A percentile compares a stretch with the other conserved stretches of the same genome.
Evolutionary conservation across 352 stramenopile genomes (phyloP).

Genomic region (Pythium plurisporium): DNA sequence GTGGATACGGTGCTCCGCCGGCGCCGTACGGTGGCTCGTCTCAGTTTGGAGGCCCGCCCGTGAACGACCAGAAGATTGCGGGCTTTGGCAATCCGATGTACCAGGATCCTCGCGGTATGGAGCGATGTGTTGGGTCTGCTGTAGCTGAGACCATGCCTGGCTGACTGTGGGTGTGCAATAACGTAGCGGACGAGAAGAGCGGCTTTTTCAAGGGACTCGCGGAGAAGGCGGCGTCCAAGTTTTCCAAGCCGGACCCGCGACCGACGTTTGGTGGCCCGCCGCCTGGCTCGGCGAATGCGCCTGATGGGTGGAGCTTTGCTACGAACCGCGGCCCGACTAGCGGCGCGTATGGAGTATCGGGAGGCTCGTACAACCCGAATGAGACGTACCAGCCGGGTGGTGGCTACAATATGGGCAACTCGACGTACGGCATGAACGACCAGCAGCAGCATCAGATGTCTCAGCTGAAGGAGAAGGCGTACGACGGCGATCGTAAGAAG

Average conservation of each 20-base stretch:
- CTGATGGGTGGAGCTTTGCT: conserved; percentile 81
- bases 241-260: conserved; percentile 58
- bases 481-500: conserved; percentile 82
- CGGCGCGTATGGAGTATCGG: conserved; percentile 50
- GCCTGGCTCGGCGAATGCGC: conserved; percentile 62
- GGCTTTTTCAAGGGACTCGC: conserved; percentile 85
- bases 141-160: background rate
- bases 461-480: conserved; percentile 74
- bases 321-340: conserved; percentile 80
- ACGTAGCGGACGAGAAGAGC: conserved; percentile 60
- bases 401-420: conserved; percentile 48
- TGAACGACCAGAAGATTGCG: conserved; percentile 81
- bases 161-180: background rate
- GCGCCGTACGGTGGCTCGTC: conserved; percentile 35
- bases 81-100: conserved; percentile 96
- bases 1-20: conserved; percentile 18
- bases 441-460: conserved; percentile 54
- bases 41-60: conserved; percentile 43
- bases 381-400: conserved; percentile 70
- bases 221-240: conserved; percentile 80
- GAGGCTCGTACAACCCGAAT: conserved; percentile 72
- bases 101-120: conserved; percentile 75
- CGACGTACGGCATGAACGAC: conserved; percentile 38
- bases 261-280: conserved; percentile 46
- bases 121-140: too few relatives aligned